Evolutionary conservation across 1,139 yeast species (phyloP).

Genomic region (Geotrichum citri-aurantii): DNA sequence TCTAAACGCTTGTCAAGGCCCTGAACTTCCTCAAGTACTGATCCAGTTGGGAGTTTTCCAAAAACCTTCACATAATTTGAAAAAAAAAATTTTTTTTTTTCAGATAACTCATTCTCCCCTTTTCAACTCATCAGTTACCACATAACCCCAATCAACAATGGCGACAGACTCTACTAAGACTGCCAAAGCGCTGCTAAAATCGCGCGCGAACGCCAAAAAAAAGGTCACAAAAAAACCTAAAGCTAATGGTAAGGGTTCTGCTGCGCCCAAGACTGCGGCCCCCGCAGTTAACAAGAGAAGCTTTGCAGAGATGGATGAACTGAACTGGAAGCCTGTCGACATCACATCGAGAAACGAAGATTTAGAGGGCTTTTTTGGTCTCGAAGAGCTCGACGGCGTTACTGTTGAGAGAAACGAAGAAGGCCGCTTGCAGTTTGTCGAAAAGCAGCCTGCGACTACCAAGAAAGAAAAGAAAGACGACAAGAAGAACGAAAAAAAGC

Average conservation of each 20-base stretch:
- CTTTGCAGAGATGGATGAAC: conserved; percentile 25
- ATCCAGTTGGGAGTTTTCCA: not conserved
- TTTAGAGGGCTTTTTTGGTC: conserved; percentile 83
- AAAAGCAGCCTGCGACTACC: conserved; percentile 26
- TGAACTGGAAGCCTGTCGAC: conserved; percentile 71
- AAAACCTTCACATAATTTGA: not conserved
- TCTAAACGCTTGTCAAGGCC: not conserved
- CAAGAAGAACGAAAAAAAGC: conserved; percentile 10
- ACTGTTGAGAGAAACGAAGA: conserved; percentile 57
- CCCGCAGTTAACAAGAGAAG: conserved; percentile 1
- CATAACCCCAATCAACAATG: not conserved
- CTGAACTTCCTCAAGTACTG: not conserved
- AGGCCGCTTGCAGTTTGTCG: conserved; percentile 60
- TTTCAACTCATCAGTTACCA: not conserved
- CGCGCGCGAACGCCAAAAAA: not conserved
- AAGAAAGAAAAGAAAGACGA: conserved; percentile 19
- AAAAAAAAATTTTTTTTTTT: not conserved
- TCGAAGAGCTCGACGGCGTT: conserved; percentile 93
- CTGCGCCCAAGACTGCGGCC: not conserved
- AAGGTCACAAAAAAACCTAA: not conserved
- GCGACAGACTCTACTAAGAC: not conserved
- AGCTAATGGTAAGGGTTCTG: not conserved
- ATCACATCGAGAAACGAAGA: conserved; percentile 72
- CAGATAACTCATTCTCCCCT: not conserved
- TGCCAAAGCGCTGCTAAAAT: not conserved